Evolutionary conservation across 1,284 basidiomycete genomes (phyloP).

Genomic region (Anthracocystis panici-leucophaei): DNA sequence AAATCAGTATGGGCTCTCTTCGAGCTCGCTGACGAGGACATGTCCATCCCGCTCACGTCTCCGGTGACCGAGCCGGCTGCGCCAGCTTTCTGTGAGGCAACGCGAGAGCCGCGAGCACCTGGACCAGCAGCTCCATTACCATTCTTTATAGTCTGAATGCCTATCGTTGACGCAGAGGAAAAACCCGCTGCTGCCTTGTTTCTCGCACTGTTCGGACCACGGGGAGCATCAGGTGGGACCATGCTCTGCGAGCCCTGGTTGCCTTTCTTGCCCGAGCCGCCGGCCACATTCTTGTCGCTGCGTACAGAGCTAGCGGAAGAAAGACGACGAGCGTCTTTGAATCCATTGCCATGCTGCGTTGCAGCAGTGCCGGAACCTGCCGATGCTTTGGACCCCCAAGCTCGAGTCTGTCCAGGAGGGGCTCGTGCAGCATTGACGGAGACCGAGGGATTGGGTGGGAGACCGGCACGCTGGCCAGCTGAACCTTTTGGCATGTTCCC

Average conservation of each 20-base stretch:
- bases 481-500: conserved; percentile 13
- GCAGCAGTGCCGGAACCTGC: neutral
- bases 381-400: conserved; percentile 23
- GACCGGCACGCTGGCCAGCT: conserved; percentile 17
- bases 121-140: conserved; percentile 5
- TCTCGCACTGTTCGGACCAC: conserved; percentile 30
- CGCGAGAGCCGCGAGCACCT: conserved; percentile 6
- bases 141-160: neutral
- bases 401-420: conserved; percentile 20
- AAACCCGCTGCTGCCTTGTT: conserved; percentile 16
- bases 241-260: conserved; percentile 42
- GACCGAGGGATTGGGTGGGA: conserved; percentile 28
- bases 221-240: conserved; percentile 41
- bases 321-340: conserved; percentile 15
- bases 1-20: conserved; percentile 54
- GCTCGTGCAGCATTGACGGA: conserved; percentile 19
- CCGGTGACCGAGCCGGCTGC: conserved; percentile 1
- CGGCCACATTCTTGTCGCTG: conserved; percentile 23
- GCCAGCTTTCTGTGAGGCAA: neutral
- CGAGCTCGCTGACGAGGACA: conserved; percentile 2
- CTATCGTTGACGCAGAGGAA: neutral
- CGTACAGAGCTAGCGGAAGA: conserved; percentile 35
- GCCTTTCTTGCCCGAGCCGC: conserved; percentile 13
- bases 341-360: neutral
- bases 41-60: neutral